Evolutionary conservation across 2,329 filamentous ascomycete genomes (phyloP), one percentile per base, ranked within the genome.

Genomic region (Lachnellula cervina): DNA sequence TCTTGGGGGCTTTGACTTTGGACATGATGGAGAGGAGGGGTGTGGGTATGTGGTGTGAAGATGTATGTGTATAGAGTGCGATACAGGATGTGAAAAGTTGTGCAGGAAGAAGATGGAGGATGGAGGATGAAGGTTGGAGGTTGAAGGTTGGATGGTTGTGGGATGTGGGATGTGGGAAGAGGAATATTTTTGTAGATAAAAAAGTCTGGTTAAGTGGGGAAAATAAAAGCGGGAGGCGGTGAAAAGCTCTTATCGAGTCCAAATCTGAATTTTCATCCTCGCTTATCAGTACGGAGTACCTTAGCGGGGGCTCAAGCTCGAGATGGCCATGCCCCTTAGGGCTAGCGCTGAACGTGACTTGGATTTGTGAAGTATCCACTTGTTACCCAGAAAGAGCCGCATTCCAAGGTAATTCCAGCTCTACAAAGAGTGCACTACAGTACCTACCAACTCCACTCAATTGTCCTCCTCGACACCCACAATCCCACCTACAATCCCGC

Each of bases 1-100:
- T 81, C 74, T 82, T 82, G 71, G 77, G 76, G 70, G 85, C 79
- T 77, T 87, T 88, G 54, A 78, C 74, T 75, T 87, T 87, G 72
- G 78, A 83, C 84, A 87, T 88, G 72, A 64, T 78, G 71, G 73
- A 50, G 50, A 40, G 42, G 17, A 38, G 21, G 38, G 37, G 38
- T 25, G 42, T 21, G 48, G 34, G 47, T 46, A 46, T 21, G 44
- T 51, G 35, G 13, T 47, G 43, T 42, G 48, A 35, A 51, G 54
- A 46, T 52, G 59, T 54, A 47, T 37, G 43, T 50, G 49, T 49
- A 56, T 54, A 46, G 34, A 58, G 54, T 21, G 37, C 23, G 16
- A 35, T 19, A 17, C 17, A 21, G 23, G n/a, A 44, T 17, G 17
- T 40, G 42, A 57, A 50, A 37, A 53, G 52, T 23, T 44, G 21